Percentiles rank a stretch among this genome's conserved stretches.
phyloP scores from a whole-genome alignment of 1,284 basidiomycete species.

The Tylopilus sp. region DNA sequence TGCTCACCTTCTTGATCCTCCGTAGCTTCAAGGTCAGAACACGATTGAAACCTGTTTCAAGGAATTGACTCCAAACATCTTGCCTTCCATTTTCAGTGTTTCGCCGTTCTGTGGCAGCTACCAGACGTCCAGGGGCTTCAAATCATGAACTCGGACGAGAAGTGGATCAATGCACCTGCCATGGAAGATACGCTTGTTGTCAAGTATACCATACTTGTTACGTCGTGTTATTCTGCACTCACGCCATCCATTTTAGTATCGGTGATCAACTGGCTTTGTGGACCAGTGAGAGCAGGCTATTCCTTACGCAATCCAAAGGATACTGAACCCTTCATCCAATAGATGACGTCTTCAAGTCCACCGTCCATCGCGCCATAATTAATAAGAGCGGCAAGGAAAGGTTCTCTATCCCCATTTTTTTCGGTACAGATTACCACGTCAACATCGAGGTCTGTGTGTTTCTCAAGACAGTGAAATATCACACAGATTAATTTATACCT shows the following conservation, averaged over 20 bases:
- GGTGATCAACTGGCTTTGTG: slow-evolving; percentile 91
- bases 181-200: slow-evolving; percentile 69
- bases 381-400: slow-evolving; percentile 78
- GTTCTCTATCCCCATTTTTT: slow-evolving; percentile 87
- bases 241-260: slow-evolving; percentile 58
- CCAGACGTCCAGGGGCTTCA: slow-evolving; percentile 74
- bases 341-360: slow-evolving; percentile 93
- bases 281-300: slow-evolving; percentile 72
- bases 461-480: neutral
- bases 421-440: slow-evolving; percentile 84
- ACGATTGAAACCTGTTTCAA: neutral
- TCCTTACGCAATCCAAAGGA: neutral
- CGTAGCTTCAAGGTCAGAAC: slow-evolving; percentile 65
- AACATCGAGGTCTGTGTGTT: slow-evolving; percentile 67
- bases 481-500: neutral
- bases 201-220: slow-evolving; percentile 27
- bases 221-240: neutral
- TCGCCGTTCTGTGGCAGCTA: slow-evolving; percentile 88
- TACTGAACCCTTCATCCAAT: neutral
- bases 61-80: slow-evolving; percentile 68
- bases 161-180: slow-evolving; percentile 76
- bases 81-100: slow-evolving; percentile 71
- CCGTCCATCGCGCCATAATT: slow-evolving; percentile 81
- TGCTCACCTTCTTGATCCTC: slow-evolving; percentile 3
- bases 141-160: slow-evolving; percentile 69